Evolutionary conservation across 371 early-diverging fungal genomes (phyloP), one percentile per base, ranked within the genome.

Genomic region (Lichtheimia ornata): DNA sequence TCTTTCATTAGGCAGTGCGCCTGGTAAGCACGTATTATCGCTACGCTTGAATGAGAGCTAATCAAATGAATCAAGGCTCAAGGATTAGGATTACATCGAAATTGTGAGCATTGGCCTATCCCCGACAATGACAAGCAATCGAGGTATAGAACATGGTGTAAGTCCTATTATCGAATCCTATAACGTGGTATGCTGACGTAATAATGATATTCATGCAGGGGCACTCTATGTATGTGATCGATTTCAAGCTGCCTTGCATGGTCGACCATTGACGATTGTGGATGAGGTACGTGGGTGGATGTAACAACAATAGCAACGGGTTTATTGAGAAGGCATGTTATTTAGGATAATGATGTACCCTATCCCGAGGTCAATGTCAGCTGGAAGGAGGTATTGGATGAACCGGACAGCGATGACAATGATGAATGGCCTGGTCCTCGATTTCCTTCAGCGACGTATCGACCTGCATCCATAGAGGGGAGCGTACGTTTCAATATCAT

Each of bases 101-200:
- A 76, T 25, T 81, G 79, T 50, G 73, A 79, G 53, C 70, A 66
- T 40, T 74, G 75, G 77, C 70, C 72, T 40, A 76, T 77, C 7
- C 71, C 81, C 1, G 72, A 77, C 17, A 66, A 64, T 35, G 81
- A 81, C 51, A 75, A 77, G 17, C 70, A 77, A 47, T 72, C 76
- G 3, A 58, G 81, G 25, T 73, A 75, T 56, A 57, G 81, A 15
- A 69, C 75, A 20, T 81, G 77, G 76, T 81, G 81, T 56, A 56
- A 25, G 57, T 47, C 9, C 47, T 1, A 18, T 47, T 12, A 17
- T 22, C 9, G 9, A 35, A 35, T 28, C 4, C 7, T 4, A 28
- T 28, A 35, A 35, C 35, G 11, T 35, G 6, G 35, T 35, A 35
- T 11, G 9, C 35, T 35, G 35, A 35, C 35, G 2, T 35, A 2